These are phyloP conservation scores for Cicer pinnatifidum DNA, from an alignment of 306 rosid species.

Conservation along the genomic window DNA sequence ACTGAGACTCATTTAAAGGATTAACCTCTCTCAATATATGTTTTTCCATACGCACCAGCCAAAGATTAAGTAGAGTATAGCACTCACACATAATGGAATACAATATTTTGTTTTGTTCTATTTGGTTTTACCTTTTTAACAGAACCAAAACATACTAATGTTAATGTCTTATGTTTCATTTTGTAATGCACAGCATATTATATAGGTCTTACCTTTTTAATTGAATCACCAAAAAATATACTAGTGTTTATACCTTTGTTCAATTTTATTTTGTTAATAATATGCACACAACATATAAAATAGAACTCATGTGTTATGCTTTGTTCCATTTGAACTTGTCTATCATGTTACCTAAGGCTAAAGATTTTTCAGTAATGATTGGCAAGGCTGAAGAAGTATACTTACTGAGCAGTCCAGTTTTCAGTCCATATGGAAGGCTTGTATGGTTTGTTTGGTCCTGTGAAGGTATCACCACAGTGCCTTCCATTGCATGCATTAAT, in stretches of 20 bases:
- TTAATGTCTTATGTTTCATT: neutral
- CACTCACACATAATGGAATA: too few relatives aligned
- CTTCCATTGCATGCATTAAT: conserved; percentile 97
- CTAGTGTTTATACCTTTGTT: neutral
- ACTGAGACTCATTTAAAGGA: too few relatives aligned
- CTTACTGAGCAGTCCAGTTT: conserved; percentile 99
- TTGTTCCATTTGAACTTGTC: neutral
- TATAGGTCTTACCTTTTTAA: neutral
- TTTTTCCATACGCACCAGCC: too few relatives aligned
- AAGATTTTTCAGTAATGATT: neutral
- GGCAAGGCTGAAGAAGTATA: conserved; percentile 35
- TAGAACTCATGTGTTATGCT: neutral
- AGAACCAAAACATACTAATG: neutral
- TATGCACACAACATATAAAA: neutral
- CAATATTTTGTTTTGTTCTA: too few relatives aligned
- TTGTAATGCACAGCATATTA: neutral
- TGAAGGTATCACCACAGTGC: conserved; percentile 90
- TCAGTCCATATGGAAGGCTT: conserved; percentile 93
- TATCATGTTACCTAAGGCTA: neutral
- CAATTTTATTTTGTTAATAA: neutral
- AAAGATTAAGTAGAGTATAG: too few relatives aligned
- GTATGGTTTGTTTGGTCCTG: conserved; percentile 86
- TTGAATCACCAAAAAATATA: neutral
- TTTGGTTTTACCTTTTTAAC: too few relatives aligned
- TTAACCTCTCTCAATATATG: too few relatives aligned